Percentiles rank a stretch among this genome's conserved stretches.
Evolutionary conservation across 2,329 filamentous ascomycete genomes (phyloP).

Genomic region (Trematosphaeria pertusa): DNA sequence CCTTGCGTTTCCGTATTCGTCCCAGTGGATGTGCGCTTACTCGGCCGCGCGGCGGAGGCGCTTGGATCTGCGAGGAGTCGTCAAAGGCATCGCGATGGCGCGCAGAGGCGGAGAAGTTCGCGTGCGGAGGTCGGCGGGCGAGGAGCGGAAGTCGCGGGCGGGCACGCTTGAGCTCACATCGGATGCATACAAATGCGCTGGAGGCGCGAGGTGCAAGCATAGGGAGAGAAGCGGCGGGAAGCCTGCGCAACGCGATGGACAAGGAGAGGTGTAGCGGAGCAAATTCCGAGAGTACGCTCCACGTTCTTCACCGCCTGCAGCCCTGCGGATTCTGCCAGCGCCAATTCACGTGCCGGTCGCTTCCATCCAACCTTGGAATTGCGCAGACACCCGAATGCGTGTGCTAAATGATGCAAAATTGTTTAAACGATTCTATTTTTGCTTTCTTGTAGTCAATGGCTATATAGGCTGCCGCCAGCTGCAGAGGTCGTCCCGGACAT

Average conservation of each 20-base stretch:
- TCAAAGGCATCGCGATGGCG: constrained; percentile 31
- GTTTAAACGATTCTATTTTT: too few relatives aligned
- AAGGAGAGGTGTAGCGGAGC: constrained; percentile 11
- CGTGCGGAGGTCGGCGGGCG: constrained; percentile 21
- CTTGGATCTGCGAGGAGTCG: constrained; percentile 12
- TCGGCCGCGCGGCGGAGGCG: constrained; percentile 10
- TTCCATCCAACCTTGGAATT: constrained; percentile 10
- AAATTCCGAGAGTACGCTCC: constrained; percentile 12
- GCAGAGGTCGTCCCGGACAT: constrained; percentile 55
- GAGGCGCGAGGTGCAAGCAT: constrained; percentile 47
- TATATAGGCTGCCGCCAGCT: constrained; percentile 51
- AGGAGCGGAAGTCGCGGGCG: constrained; percentile 25
- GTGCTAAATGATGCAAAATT: too few relatives aligned
- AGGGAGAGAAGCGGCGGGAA: constrained; percentile 21
- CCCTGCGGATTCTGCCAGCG: constrained; percentile 39
- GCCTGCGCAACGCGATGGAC: constrained; percentile 10
- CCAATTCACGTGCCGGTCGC: constrained; percentile 40
- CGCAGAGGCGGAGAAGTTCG: constrained; percentile 37
- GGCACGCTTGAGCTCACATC: constrained; percentile 44
- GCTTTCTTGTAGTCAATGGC: too few relatives aligned
- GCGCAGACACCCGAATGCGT: not conserved
- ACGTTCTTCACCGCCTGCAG: constrained; percentile 39
- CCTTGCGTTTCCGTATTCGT: constrained; percentile 29
- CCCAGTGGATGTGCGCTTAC: constrained; percentile 23
- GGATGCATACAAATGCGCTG: constrained; percentile 48